A percentile compares a stretch with the other conserved stretches of the same genome.
Conservation (phyloP, 352 stramenopile genomes). For the Aphanomyces astaci region DNA sequence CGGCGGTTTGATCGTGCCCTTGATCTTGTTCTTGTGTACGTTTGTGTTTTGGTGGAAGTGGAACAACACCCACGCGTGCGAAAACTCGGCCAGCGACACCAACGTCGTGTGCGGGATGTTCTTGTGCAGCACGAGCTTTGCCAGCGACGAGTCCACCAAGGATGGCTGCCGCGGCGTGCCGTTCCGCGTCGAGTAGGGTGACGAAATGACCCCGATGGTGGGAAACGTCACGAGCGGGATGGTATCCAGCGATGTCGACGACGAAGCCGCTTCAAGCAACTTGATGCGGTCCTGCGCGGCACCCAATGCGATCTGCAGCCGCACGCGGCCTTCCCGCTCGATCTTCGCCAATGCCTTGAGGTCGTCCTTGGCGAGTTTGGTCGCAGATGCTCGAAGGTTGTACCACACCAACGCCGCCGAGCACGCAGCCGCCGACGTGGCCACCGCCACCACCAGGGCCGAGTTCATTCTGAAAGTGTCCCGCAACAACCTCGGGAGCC, state of each 20-base stretch:
- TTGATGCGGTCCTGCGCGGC: constrained; percentile 14
- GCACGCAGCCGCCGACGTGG: neutral
- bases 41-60: constrained; percentile 90
- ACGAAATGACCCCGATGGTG: constrained; percentile 12
- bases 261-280: constrained; percentile 1
- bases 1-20: constrained; percentile 38
- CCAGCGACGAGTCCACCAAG: constrained; percentile 54
- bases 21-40: constrained; percentile 47
- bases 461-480: too few relatives aligned
- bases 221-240: constrained; percentile 14
- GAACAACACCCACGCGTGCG: constrained; percentile 86
- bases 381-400: neutral
- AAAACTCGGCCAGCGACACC: constrained; percentile 79
- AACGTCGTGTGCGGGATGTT: constrained; percentile 65
- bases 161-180: constrained; percentile 75
- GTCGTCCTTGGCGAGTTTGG: constrained; percentile 1
- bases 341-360: constrained; percentile 13
- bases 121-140: constrained; percentile 67
- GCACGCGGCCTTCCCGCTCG: constrained; percentile 16
- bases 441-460: neutral
- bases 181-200: constrained; percentile 21
- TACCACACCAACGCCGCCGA: neutral
- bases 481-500: too few relatives aligned
- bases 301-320: constrained; percentile 19
- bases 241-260: neutral